Percentiles rank a stretch among this genome's conserved stretches.
Evolutionary conservation across 2,329 filamentous ascomycete species (phyloP).

Genomic region (Boeremia exigua): DNA sequence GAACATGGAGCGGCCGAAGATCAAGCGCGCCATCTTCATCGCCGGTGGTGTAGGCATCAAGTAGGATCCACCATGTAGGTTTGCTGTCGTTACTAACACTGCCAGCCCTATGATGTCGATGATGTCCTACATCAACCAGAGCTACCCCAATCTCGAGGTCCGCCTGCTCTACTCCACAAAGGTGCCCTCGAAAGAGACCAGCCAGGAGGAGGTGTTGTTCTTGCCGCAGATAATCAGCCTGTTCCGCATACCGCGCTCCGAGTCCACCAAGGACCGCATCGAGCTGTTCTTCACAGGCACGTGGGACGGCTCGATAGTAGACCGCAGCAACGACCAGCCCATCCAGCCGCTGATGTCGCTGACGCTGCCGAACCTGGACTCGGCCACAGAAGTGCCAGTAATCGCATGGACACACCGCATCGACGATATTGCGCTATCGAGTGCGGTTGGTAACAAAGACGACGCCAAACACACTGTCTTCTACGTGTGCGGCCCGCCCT

Average conservation of each 20-base stretch:
- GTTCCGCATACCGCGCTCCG: constrained; percentile 37
- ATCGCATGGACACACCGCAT: constrained; percentile 44
- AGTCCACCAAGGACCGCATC: constrained; percentile 38
- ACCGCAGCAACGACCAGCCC: constrained; percentile 32
- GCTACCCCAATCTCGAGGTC: constrained; percentile 52
- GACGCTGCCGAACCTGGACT: constrained; percentile 38
- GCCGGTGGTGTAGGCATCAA: constrained; percentile 86
- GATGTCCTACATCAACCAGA: constrained; percentile 64
- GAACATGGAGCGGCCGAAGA: constrained; percentile 42
- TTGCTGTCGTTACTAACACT: constrained; percentile 17
- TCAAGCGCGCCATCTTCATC: constrained; percentile 72
- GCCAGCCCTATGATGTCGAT: constrained; percentile 76
- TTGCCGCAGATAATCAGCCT: constrained; percentile 42
- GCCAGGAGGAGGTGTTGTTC: constrained; percentile 44
- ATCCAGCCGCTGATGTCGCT: constrained; percentile 43
- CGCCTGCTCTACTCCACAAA: constrained; percentile 69
- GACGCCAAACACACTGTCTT: constrained; percentile 49
- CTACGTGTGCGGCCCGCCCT: constrained; percentile 57
- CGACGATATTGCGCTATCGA: constrained; percentile 47
- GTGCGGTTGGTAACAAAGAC: constrained; percentile 46
- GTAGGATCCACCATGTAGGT: constrained; percentile 44
- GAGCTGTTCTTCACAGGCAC: constrained; percentile 47
- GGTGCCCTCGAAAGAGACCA: constrained; percentile 38
- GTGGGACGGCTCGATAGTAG: constrained; percentile 35
- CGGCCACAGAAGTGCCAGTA: constrained; percentile 38